These are phyloP conservation scores for Cutaneotrichosporon cutaneum DNA, from an alignment of 1,284 basidiomycete species.

Conservation along the genomic window DNA sequence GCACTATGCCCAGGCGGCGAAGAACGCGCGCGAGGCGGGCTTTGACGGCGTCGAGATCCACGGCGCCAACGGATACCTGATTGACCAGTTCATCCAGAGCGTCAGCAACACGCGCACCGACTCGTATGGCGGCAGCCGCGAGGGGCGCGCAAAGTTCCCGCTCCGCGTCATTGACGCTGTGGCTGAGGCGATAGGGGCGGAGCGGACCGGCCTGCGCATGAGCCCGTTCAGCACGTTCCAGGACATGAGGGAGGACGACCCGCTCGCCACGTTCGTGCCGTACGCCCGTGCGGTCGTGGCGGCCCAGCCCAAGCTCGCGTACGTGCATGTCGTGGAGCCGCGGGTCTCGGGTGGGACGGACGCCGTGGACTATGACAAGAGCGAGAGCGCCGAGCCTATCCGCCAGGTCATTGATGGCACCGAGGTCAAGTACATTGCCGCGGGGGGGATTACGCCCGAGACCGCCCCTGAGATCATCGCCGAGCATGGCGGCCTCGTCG, in stretches of 20 bases:
- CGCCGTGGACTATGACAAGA: constrained; percentile 23
- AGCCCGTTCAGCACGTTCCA: constrained; percentile 60
- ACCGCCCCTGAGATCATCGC: constrained; percentile 34
- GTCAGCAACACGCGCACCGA: constrained; percentile 61
- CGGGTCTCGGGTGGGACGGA: constrained; percentile 33
- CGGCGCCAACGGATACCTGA: constrained; percentile 39
- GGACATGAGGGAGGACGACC: constrained; percentile 27
- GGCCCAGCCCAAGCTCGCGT: constrained; percentile 58
- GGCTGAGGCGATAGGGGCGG: constrained; percentile 58
- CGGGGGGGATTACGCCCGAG: constrained; percentile 55
- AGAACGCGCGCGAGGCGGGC: constrained; percentile 61
- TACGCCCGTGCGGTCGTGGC: constrained; percentile 43
- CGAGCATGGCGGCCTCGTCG: constrained; percentile 54
- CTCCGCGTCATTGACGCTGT: constrained; percentile 59
- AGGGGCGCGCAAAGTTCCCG: constrained; percentile 60
- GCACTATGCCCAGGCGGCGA: constrained; percentile 57
- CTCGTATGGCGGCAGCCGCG: constrained; percentile 61
- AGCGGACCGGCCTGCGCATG: constrained; percentile 58
- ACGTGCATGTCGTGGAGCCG: constrained; percentile 62
- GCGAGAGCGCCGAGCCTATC: constrained; percentile 31
- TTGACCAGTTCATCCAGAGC: constrained; percentile 62
- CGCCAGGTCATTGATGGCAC: constrained; percentile 28
- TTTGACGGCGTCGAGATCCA: constrained; percentile 66
- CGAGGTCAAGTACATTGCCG: constrained; percentile 54
- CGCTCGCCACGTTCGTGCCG: constrained; percentile 44